Evolutionary conservation across 192 early-diverging fungal genomes (phyloP).

Genomic region (Backusella liffmaniae): DNA sequence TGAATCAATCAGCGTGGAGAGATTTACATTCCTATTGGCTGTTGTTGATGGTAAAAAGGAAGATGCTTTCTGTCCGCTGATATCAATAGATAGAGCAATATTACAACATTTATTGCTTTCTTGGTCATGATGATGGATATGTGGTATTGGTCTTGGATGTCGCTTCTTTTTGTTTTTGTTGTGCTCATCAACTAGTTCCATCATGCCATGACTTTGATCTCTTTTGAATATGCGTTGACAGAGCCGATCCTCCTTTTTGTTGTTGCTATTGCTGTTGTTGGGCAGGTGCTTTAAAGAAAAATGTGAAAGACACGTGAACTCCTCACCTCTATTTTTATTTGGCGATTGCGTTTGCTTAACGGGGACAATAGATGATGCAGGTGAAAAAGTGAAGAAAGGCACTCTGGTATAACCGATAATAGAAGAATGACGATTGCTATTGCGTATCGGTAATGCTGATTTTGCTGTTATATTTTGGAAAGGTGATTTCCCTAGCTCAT

Average conservation of each 20-base stretch:
- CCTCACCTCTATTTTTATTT: neutral
- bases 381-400: neutral
- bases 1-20: neutral
- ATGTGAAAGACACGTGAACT: neutral
- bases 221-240: neutral
- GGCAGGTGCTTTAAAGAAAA: neutral
- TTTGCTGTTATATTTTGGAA: neutral
- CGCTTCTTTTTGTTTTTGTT: neutral
- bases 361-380: constrained; percentile 1
- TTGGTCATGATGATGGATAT: neutral
- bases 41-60: neutral
- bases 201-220: neutral
- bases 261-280: neutral
- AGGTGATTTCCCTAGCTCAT: neutral
- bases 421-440: neutral
- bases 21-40: neutral
- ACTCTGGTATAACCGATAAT: neutral
- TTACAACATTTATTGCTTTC: neutral
- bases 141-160: neutral
- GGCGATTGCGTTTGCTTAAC: neutral
- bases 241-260: neutral
- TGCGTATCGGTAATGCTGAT: neutral
- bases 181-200: neutral
- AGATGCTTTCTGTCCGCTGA: neutral
- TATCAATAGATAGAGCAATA: neutral